These are phyloP conservation scores for Fraxinus pennsylvanica DNA, from an alignment of 257 asterid species.

Conservation along the genomic window DNA sequence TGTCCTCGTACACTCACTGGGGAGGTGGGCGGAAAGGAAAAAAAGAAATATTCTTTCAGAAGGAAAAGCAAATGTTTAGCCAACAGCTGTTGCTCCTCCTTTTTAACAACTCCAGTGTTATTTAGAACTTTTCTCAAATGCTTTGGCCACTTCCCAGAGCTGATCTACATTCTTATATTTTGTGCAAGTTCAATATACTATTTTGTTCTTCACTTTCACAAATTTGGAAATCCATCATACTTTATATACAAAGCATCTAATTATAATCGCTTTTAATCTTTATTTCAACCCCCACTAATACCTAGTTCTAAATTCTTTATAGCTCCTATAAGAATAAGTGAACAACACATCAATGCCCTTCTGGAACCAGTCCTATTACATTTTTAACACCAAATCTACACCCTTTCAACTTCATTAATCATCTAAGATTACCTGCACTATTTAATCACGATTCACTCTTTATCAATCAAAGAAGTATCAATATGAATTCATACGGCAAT, in stretches of 20 bases:
- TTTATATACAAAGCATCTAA: neutral
- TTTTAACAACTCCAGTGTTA: neutral
- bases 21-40: neutral
- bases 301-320: neutral
- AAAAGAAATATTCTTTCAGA: neutral
- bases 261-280: neutral
- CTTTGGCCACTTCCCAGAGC: neutral
- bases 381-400: conserved; percentile 1
- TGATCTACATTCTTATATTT: neutral
- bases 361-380: neutral
- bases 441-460: neutral
- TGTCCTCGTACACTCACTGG: neutral
- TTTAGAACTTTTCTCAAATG: neutral
- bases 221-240: neutral
- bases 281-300: neutral
- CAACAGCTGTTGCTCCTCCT: neutral
- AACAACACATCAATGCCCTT: neutral
- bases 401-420: neutral
- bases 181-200: neutral
- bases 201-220: neutral
- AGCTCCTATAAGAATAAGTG: neutral
- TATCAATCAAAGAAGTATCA: neutral
- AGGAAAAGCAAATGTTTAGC: neutral
- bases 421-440: neutral
- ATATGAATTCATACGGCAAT: neutral